These are phyloP conservation scores for Trichoderma parareesei DNA, from an alignment of 495 filamentous ascomycete genomes.

Conservation along the genomic window DNA sequence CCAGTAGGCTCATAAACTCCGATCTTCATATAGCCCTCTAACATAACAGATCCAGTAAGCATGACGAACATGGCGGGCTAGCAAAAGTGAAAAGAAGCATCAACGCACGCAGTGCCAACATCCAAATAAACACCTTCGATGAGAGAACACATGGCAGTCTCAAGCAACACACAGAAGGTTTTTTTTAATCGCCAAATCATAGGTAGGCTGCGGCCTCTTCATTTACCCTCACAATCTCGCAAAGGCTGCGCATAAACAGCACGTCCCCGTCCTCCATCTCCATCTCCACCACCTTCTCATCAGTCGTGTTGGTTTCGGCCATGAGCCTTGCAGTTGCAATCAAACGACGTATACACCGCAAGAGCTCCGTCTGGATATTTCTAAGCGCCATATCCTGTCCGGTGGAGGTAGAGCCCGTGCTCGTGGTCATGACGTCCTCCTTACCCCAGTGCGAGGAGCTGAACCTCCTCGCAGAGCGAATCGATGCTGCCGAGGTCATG, in stretches of 20 bases:
- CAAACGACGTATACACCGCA: slow-evolving; percentile 7
- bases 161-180: too few relatives aligned
- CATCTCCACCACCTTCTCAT: slow-evolving; percentile 6
- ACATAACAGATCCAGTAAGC: too few relatives aligned
- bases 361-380: slow-evolving; percentile 6
- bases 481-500: background rate
- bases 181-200: background rate
- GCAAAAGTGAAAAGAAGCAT: too few relatives aligned
- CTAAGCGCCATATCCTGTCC: background rate
- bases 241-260: slow-evolving; percentile 7
- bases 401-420: too few relatives aligned
- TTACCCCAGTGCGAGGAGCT: background rate
- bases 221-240: slow-evolving; percentile 12
- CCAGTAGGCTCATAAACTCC: too few relatives aligned
- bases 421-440: background rate
- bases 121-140: too few relatives aligned
- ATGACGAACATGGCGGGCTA: too few relatives aligned
- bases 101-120: too few relatives aligned
- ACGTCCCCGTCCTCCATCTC: slow-evolving; percentile 4
- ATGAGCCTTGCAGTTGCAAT: slow-evolving; percentile 10
- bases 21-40: too few relatives aligned
- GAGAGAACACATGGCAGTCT: too few relatives aligned
- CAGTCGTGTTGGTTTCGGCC: background rate
- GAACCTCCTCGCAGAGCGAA: background rate
- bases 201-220: slow-evolving; percentile 8